Conservation (phyloP, 2,329 filamentous ascomycete species). For the Diaporthe humulicola region DNA sequence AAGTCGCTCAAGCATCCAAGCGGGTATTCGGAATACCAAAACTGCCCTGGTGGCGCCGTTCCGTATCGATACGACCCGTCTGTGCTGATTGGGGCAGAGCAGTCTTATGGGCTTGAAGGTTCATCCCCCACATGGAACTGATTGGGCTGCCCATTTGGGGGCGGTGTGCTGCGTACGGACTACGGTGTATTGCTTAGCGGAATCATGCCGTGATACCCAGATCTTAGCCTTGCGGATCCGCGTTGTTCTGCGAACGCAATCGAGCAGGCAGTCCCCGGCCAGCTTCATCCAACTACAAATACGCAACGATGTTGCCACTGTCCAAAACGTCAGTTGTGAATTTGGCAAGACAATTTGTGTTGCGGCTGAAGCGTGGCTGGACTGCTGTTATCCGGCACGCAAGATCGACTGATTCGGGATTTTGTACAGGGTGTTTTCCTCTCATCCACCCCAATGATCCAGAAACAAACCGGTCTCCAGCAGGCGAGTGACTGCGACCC, state of each 20-base stretch:
- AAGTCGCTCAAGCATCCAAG: too few species aligned
- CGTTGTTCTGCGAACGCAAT: not conserved
- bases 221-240: conserved; percentile 3
- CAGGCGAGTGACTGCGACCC: not conserved
- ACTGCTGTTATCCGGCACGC: not conserved
- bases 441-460: not conserved
- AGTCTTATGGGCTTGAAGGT: not conserved
- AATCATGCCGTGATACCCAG: not conserved
- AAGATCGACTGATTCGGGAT: not conserved
- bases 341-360: not conserved
- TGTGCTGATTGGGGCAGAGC: not conserved
- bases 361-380: not conserved
- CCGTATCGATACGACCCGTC: not conserved
- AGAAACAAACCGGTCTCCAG: not conserved
- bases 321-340: not conserved
- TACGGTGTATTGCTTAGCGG: not conserved
- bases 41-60: not conserved
- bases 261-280: not conserved
- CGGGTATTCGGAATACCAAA: not conserved
- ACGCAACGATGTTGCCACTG: not conserved
- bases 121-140: not conserved
- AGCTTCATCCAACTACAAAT: not conserved
- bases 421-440: fast-evolving
- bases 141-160: not conserved
- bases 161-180: too few species aligned